These are phyloP conservation scores for Plasmodium ovale DNA, from an alignment of 169 alveolate species.

Conservation along the genomic window DNA sequence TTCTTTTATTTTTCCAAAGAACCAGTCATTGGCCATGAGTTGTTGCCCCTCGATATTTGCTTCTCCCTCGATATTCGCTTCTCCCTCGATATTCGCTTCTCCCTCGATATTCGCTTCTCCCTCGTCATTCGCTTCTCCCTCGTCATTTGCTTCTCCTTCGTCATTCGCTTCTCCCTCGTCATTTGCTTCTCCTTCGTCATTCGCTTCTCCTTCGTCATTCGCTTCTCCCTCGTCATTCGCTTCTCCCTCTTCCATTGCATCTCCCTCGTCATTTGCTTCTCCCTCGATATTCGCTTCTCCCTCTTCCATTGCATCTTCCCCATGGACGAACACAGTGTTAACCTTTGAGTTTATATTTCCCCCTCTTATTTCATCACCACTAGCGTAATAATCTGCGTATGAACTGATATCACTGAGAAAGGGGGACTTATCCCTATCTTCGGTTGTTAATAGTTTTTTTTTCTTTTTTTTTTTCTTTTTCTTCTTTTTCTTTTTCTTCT, in stretches of 20 bases:
- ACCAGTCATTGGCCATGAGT: constrained; percentile 44
- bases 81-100: background rate
- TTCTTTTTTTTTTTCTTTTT: background rate
- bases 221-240: background rate
- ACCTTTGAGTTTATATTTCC: background rate
- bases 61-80: background rate
- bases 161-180: background rate
- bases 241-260: background rate
- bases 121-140: background rate
- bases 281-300: background rate
- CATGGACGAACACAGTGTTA: background rate
- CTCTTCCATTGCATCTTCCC: background rate
- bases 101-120: background rate
- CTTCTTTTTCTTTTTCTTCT: background rate
- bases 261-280: background rate
- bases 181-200: background rate
- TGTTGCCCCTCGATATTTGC: background rate
- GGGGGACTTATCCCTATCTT: constrained; percentile 56
- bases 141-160: background rate
- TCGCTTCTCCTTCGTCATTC: background rate
- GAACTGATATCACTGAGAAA: constrained; percentile 71
- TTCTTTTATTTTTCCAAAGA: constrained; percentile 55
- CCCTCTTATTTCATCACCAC: constrained; percentile 21
- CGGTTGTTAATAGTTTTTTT: background rate
- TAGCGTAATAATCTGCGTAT: constrained; percentile 55